Percentiles rank a stretch among this genome's conserved stretches.
Evolutionary conservation across 2,329 filamentous ascomycete species (phyloP).

Genomic region (Massarina eburnea): DNA sequence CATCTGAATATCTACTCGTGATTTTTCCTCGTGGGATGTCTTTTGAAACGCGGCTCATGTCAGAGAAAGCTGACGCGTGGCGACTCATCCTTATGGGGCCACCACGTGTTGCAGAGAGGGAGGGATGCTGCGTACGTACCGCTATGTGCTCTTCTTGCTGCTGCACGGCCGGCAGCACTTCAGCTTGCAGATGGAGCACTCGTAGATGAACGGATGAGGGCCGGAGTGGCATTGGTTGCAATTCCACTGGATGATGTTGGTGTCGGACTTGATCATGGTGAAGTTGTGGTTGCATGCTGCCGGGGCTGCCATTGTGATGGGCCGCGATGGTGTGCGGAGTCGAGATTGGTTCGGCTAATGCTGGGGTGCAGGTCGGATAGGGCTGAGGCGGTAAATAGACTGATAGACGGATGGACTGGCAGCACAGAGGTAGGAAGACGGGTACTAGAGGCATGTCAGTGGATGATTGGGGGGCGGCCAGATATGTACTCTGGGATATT

Average conservation of each 20-base stretch:
- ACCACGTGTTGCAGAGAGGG: slow-evolving; percentile 9
- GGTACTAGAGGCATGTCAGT: slow-evolving; percentile 25
- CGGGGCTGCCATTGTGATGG: slow-evolving; percentile 48
- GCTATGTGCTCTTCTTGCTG: too few species aligned
- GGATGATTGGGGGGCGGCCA: slow-evolving; percentile 15
- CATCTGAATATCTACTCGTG: background rate
- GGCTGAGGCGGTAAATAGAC: slow-evolving; percentile 13
- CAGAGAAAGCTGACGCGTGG: slow-evolving; percentile 3
- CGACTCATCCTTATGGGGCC: slow-evolving; percentile 4
- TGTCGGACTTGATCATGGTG: slow-evolving; percentile 56
- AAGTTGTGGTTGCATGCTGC: slow-evolving; percentile 52
- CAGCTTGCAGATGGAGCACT: slow-evolving; percentile 54
- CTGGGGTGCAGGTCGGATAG: slow-evolving; percentile 4
- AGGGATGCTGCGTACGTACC: too few species aligned
- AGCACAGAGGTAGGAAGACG: background rate
- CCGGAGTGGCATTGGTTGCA: slow-evolving; percentile 56
- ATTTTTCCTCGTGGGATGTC: slow-evolving; percentile 5
- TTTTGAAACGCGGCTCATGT: slow-evolving; percentile 12
- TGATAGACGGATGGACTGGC: background rate
- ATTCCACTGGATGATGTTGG: slow-evolving; percentile 54
- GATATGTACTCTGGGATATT: slow-evolving; percentile 29
- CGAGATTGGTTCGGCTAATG: slow-evolving; percentile 14
- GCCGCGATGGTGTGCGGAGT: background rate
- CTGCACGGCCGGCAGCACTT: slow-evolving; percentile 54
- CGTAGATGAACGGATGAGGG: slow-evolving; percentile 54